Evolutionary conservation across 2,329 filamentous ascomycete genomes (phyloP), one percentile per base, ranked within the genome.

Genomic region (Nannizzia gypsea): DNA sequence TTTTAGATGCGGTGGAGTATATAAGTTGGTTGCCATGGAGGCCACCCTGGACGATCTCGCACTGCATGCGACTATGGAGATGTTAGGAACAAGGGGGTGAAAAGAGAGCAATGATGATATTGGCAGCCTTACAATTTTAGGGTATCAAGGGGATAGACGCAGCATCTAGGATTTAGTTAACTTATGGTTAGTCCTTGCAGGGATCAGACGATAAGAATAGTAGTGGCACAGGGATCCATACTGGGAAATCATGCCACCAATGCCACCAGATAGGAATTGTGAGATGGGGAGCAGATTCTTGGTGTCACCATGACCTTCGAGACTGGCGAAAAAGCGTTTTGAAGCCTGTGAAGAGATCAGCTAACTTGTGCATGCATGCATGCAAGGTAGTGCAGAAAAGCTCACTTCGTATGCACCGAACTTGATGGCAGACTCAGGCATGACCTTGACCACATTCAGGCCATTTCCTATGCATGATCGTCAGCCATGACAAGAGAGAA

Each of bases 391-490:
- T 62, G 60, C 60, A 46, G 5, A 28, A 36, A 13, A 63, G 62
- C 74, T 67, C 71, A 82, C 83, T 77, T 99, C 93, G 70, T 96
- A 99, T 20, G 91, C 92, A 62, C 93, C 93, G 72, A 99, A 99
- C 74, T 96, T 95, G 71, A 99, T 96, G 26, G 93, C 92, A 28
- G 92, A 96, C 76, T 99, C 93, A 0, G 93, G 93, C 90, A 97
- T 96, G 62, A 99, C 93, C 74, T 99, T 99, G 69, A 96, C 74
- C 2, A 99, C 90, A 67, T 99, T 99, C 66, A 99, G 78, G 2
- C 93, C 93, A 69, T 99, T 99, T 40, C 93, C 91, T 95, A 66
- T 26, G 20, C 9, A 36, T 36, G 3, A 26, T 15, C 13, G 20
- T 50, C 44, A 28, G 44, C 44, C 24, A 24, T 4, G 20, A 13